phyloP scores from a whole-genome alignment of 1,139 yeast genomes.

The Blastobotrys elegans region DNA sequence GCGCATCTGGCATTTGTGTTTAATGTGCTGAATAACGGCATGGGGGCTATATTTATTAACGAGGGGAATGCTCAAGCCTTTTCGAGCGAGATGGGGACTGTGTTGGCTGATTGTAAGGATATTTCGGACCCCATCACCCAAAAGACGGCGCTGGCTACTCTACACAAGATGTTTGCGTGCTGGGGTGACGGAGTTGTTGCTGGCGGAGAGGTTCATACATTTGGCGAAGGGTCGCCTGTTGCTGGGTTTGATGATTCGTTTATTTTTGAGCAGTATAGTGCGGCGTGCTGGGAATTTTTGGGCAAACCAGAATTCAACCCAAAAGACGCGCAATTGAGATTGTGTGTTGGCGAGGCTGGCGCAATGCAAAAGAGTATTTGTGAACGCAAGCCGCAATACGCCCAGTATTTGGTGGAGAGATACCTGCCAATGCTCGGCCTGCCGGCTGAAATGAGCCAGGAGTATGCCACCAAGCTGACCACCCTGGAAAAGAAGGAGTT shows the following conservation, averaged over 20 bases:
- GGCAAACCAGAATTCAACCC: slow-evolving; percentile 64
- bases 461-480: slow-evolving; percentile 27
- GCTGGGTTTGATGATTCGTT: slow-evolving; percentile 60
- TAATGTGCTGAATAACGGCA: slow-evolving; percentile 68
- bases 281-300: slow-evolving; percentile 73
- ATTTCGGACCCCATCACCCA: slow-evolving; percentile 49
- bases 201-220: slow-evolving; percentile 34
- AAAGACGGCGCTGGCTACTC: slow-evolving; percentile 64
- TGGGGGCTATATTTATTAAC: slow-evolving; percentile 70
- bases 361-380: slow-evolving; percentile 61
- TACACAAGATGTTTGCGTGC: slow-evolving; percentile 59
- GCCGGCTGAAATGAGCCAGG: slow-evolving; percentile 26
- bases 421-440: slow-evolving; percentile 32
- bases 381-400: slow-evolving; percentile 33
- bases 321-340: slow-evolving; percentile 73
- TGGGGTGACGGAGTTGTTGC: slow-evolving; percentile 64
- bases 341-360: slow-evolving; percentile 71
- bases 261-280: slow-evolving; percentile 63
- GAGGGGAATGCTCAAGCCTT: slow-evolving; percentile 57
- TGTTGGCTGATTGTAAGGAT: slow-evolving; percentile 64
- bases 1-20: slow-evolving; percentile 66
- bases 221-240: slow-evolving; percentile 52
- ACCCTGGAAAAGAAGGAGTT: slow-evolving; percentile 28
- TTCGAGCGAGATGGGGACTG: slow-evolving; percentile 57
- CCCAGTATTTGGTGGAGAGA: slow-evolving; percentile 23